These are phyloP conservation scores for Tylopilus plumbeoviolaceoides DNA, from an alignment of 768 basidiomycete genomes.

Conservation along the genomic window DNA sequence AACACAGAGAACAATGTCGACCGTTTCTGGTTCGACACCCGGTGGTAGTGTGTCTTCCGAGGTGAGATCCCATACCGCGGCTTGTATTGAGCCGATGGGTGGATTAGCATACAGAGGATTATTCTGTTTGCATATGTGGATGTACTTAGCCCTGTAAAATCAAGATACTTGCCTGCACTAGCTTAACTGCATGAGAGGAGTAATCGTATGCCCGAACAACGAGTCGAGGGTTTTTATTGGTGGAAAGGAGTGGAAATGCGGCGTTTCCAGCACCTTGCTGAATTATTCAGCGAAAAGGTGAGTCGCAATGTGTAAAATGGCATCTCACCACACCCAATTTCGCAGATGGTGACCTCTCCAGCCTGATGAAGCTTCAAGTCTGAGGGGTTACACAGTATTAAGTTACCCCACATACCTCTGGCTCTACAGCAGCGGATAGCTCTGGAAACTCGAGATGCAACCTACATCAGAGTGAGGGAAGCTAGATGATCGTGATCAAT, in stretches of 20 bases:
- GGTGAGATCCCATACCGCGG: conserved; percentile 90
- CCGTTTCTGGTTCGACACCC: conserved; percentile 58
- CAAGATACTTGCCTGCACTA: conserved; percentile 65
- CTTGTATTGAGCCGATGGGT: conserved; percentile 64
- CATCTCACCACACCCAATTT: conserved; percentile 83
- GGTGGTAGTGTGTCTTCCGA: conserved; percentile 57
- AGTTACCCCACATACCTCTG: conserved; percentile 45
- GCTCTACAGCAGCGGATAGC: conserved; percentile 62
- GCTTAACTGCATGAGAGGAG: conserved; percentile 79
- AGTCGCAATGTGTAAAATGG: background rate
- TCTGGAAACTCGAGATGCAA: conserved; percentile 94
- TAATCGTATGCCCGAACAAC: conserved; percentile 85
- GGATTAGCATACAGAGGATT: conserved; percentile 68
- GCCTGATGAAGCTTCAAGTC: conserved; percentile 46
- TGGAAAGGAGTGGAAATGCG: conserved; percentile 80
- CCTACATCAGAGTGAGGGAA: conserved; percentile 39
- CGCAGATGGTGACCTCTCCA: conserved; percentile 71
- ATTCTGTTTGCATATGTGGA: conserved; percentile 39
- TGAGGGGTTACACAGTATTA: background rate
- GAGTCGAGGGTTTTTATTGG: conserved; percentile 78
- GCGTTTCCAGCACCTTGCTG: conserved; percentile 87
- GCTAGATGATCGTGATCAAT: background rate
- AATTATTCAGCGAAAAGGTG: background rate
- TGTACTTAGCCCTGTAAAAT: background rate
- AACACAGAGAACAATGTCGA: conserved; percentile 88